Percentiles rank a stretch among this genome's conserved stretches.
Evolutionary conservation across 2,329 filamentous ascomycete species (phyloP).

Genomic region (Cercospora citrullina): DNA sequence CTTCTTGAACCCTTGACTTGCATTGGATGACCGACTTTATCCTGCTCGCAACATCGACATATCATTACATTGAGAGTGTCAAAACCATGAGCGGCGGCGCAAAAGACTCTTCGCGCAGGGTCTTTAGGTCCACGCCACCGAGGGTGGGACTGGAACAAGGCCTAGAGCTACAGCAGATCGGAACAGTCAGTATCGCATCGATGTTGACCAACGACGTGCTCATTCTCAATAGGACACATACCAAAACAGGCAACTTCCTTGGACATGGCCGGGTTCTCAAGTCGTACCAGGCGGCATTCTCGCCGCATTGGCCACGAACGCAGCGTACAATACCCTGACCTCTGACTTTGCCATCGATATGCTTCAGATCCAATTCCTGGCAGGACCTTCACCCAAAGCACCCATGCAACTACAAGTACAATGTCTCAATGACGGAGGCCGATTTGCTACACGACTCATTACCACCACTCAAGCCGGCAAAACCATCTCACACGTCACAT

Average conservation of each 20-base stretch:
- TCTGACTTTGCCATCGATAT: slow-evolving; percentile 21
- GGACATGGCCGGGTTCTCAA: slow-evolving; percentile 16
- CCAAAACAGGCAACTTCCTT: slow-evolving; percentile 13
- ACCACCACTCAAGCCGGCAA: slow-evolving; percentile 15
- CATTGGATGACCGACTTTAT: not conserved
- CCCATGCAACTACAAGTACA: slow-evolving; percentile 16
- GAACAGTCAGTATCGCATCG: not conserved
- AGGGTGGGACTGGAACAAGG: slow-evolving; percentile 13
- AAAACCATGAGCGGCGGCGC: not conserved
- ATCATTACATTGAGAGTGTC: not conserved
- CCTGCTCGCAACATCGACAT: not conserved
- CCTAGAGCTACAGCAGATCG: slow-evolving; percentile 6
- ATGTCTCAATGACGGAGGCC: slow-evolving; percentile 18
- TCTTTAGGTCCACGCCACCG: slow-evolving; percentile 1
- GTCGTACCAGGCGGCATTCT: slow-evolving; percentile 17
- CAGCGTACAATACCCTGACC: slow-evolving; percentile 19
- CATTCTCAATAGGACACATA: slow-evolving; percentile 15
- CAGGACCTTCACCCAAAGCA: not conserved
- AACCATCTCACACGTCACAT: slow-evolving; percentile 19
- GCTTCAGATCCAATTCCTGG: slow-evolving; percentile 12
- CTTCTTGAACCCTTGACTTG: not conserved
- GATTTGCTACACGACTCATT: slow-evolving; percentile 18
- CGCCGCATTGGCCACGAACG: slow-evolving; percentile 15
- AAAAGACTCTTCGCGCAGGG: not conserved
- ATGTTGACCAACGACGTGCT: not conserved